Percentiles rank a stretch among this genome's conserved stretches.
These are phyloP conservation scores for Penicillium macrosclerotiorum DNA, from an alignment of 495 filamentous ascomycete species.

Conservation along the genomic window DNA sequence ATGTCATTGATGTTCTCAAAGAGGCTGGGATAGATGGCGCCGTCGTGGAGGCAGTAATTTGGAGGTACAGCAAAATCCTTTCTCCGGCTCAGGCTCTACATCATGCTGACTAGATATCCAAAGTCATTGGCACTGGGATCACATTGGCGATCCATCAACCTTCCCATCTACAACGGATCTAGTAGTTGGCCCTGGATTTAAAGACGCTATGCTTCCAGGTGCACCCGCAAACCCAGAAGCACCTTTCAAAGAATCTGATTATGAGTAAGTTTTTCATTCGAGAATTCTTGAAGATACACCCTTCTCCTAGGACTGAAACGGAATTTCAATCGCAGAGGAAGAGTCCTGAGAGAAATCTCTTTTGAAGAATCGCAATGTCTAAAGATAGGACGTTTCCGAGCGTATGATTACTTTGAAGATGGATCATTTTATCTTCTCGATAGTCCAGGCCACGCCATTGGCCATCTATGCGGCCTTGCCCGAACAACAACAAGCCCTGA, in stretches of 20 bases:
- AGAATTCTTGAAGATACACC: too few relatives aligned
- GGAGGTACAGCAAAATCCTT: too few relatives aligned
- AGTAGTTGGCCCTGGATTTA: conserved; percentile 52
- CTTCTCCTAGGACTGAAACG: too few relatives aligned
- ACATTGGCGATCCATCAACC: conserved; percentile 48
- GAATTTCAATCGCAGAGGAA: conserved; percentile 24
- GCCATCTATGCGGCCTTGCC: conserved; percentile 42
- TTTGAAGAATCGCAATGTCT: too few relatives aligned
- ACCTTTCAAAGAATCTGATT: too few relatives aligned
- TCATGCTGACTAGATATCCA: too few relatives aligned
- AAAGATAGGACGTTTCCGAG: too few relatives aligned
- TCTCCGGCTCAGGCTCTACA: too few relatives aligned
- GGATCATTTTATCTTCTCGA: conserved; percentile 49
- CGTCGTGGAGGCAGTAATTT: too few relatives aligned
- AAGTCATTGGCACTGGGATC: conserved; percentile 59
- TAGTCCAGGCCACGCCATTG: conserved; percentile 43
- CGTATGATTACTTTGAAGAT: conserved; percentile 53
- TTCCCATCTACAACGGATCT: conserved; percentile 48
- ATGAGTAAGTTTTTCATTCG: conserved; percentile 29
- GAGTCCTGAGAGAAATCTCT: too few relatives aligned
- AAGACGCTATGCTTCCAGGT: conserved; percentile 37
- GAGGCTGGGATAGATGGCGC: too few relatives aligned
- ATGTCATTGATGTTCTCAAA: too few relatives aligned
- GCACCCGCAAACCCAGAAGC: conserved; percentile 41
- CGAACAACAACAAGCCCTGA: conserved; percentile 36